phyloP scores from a whole-genome alignment of 169 alveolate genomes.

The Plasmodium ovale region DNA sequence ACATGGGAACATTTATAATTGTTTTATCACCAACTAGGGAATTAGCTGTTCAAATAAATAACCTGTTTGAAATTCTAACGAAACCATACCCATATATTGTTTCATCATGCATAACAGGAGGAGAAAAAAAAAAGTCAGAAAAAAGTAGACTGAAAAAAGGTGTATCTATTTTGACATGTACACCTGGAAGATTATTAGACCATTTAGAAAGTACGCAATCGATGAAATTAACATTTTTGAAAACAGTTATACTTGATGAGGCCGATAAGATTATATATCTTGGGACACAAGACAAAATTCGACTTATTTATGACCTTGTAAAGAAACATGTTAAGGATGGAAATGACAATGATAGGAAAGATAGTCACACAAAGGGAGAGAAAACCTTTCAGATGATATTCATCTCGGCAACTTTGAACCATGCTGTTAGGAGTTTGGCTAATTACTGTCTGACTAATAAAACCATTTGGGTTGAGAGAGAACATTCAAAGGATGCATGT shows the following conservation, averaged over 20 bases:
- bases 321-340: constrained; percentile 8
- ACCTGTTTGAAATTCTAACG: constrained; percentile 72
- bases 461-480: constrained; percentile 74
- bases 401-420: constrained; percentile 89
- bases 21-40: constrained; percentile 93
- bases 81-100: constrained; percentile 85
- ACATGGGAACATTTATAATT: constrained; percentile 87
- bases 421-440: constrained; percentile 85
- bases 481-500: neutral
- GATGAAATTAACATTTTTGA: constrained; percentile 88
- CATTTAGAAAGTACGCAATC: constrained; percentile 93
- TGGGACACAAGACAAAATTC: constrained; percentile 96
- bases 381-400: constrained; percentile 80
- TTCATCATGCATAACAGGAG: constrained; percentile 88
- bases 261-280: constrained; percentile 98
- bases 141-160: constrained; percentile 93
- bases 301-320: constrained; percentile 84
- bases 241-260: constrained; percentile 95
- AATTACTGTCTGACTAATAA: constrained; percentile 81
- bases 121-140: constrained; percentile 92
- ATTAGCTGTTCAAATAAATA: constrained; percentile 89
- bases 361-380: too few relatives aligned
- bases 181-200: constrained; percentile 98
- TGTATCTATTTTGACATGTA: constrained; percentile 95
- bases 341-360: neutral